Base-by-base conservation (phyloP, 768 basidiomycete species). In the Floccularia luteovirens region DNA sequence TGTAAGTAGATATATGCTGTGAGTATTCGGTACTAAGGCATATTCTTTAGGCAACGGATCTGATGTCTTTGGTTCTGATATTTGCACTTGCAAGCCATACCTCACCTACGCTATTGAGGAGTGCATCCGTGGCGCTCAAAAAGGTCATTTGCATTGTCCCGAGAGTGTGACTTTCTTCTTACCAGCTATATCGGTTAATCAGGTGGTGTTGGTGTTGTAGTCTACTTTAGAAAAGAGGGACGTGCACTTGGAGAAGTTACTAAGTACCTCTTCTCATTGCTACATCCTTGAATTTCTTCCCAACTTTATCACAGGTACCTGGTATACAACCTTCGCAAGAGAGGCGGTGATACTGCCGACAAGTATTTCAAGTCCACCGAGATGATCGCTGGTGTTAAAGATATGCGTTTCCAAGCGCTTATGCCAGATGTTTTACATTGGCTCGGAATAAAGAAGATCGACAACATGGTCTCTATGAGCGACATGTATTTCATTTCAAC, bases 361-460 rank as follows among this genome's bases (percentile, higher is more conserved):
- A 79, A 82, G 54, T 98, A 98, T 68, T 97, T 98, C 72, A 83
- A 86, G 56, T 79, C 82, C 4, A 97, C 94, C 0, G 93, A 93
- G 61, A 66, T 87, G 47, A 88, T 97, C 44, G 93, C 93, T 0
- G 93, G 93, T 6, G 92, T 96, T 17, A 88, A 90, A 63, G 90
- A 92, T 54, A 90, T 91, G 89, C 77, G 90, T n/a, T 92, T 92
- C 80, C 79, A 75, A 57, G 88, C 83, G 16, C 69, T 90, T 44
- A 96, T 98, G 92, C 94, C 94, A 2, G 94, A 98, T 56, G 85
- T 96, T 4, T 64, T 97, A 32, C 90, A 92, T 57, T 98, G 92
- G 90, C 62, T 98, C 13, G 94, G 94, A 0, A 85, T 98, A 54
- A 81, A 57, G 61, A 89, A 89, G 70, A 77, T 98, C 32, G 79